Evolutionary conservation across 352 stramenopile genomes (phyloP).

Genomic region (Phytopythium delawarense): DNA sequence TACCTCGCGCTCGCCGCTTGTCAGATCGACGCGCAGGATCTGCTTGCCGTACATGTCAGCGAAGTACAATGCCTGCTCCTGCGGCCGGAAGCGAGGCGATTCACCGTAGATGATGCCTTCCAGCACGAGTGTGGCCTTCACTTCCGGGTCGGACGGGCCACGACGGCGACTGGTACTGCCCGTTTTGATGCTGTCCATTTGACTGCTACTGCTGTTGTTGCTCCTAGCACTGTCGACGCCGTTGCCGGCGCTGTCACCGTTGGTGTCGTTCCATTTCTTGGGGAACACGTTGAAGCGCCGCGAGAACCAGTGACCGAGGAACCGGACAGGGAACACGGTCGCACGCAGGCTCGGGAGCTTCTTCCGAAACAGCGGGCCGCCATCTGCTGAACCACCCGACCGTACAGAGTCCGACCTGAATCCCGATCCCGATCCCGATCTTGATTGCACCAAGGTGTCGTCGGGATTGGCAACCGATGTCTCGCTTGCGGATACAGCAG

Average conservation of each 20-base stretch:
- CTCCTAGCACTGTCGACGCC: neutral
- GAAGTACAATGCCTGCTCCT: slow-evolving; percentile 57
- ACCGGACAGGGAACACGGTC: slow-evolving; percentile 28
- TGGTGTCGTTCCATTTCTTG: slow-evolving; percentile 3
- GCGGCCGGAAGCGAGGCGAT: slow-evolving; percentile 48
- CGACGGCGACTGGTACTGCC: neutral
- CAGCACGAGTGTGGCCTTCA: slow-evolving; percentile 12
- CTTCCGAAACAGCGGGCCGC: slow-evolving; percentile 16
- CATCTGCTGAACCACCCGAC: too few relatives aligned
- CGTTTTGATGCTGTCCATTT: neutral
- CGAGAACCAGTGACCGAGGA: slow-evolving; percentile 26
- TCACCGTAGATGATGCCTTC: slow-evolving; percentile 50
- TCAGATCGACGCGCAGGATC: slow-evolving; percentile 55
- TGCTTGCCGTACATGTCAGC: slow-evolving; percentile 59
- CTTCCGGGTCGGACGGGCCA: neutral
- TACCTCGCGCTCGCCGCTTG: slow-evolving; percentile 22
- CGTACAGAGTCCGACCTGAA: neutral
- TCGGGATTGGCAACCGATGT: neutral
- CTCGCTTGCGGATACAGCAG: neutral
- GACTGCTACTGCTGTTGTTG: slow-evolving; percentile 1
- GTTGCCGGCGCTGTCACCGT: neutral
- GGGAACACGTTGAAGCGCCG: slow-evolving; percentile 15
- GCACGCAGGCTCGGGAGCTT: slow-evolving; percentile 25
- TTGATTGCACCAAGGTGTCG: neutral
- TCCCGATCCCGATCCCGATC: too few relatives aligned